Evolutionary conservation across 352 stramenopile species (phyloP), one percentile per base, ranked within the genome.

Genomic region (Phytophthora sp.): DNA sequence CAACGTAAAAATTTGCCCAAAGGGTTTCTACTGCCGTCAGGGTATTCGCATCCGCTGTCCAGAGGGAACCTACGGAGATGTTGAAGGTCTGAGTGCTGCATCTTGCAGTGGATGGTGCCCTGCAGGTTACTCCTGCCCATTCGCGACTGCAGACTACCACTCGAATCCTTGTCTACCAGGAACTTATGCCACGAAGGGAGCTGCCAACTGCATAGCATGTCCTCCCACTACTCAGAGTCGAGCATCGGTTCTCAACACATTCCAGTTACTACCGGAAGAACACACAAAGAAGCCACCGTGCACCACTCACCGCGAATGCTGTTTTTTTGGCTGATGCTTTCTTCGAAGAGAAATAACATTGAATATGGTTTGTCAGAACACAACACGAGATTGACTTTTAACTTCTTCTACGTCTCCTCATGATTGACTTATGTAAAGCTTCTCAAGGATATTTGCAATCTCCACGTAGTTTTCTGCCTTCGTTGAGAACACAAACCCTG

Each of bases 101-200:
- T 71, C 72, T 20, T 96, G 87, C 54, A 67, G 54, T 12, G 87
- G 86, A 0, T 89, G 76, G 79, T 96, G 87, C 49, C 79, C 79
- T 0, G 54, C 84, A 1, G 85, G 87, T 1, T 94, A 64, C 64
- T 90, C 65, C 31, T 96, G 88, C 57, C 83, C 83, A 5, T 70
- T 78, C 9, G 82, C 68, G 1, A 89, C 86, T 0, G 61, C 52
- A 0, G 74, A 90, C 15, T 89, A 81, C 15, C 57, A 51, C 7
- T 23, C 31, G 7, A 80, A 89, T 31, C 38, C 67, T 3, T 89
- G 80, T 54, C 57, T 67, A 31, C 28, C 23, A 5, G 77, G 82
- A 3, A 81, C 78, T 5, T 91, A 85, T 39, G 69, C 79, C 0
- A 50, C 68, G 0, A 65, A 65, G 50, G 82, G 82, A 7, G 76